Conservation (phyloP, 345 rosid species). For the Linum usitatissimum region DNA sequence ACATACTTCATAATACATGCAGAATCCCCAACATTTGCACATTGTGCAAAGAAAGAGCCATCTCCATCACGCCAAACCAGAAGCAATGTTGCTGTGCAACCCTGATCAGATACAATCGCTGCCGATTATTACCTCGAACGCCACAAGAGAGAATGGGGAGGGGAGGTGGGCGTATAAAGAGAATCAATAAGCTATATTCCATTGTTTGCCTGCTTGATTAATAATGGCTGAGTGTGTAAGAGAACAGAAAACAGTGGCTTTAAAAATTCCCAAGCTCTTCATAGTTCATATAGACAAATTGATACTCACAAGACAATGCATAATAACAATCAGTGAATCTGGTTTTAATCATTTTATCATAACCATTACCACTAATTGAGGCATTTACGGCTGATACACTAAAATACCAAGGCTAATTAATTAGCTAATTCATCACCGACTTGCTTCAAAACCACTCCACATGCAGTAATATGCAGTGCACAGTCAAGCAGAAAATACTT, state of each 20-base stretch:
- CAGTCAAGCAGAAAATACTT: too few relatives aligned
- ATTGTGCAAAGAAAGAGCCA: constrained; percentile 55
- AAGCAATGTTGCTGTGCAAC: constrained; percentile 91
- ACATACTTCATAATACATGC: constrained; percentile 78
- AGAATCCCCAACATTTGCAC: constrained; percentile 96
- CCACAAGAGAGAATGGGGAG: not conserved
- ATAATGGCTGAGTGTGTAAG: not conserved
- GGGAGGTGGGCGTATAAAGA: not conserved
- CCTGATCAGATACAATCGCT: constrained; percentile 35
- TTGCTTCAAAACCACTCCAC: too few relatives aligned
- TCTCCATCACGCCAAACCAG: constrained; percentile 61
- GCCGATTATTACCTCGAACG: not conserved
- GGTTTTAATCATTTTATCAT: too few relatives aligned
- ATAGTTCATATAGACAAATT: too few relatives aligned
- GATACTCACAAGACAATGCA: too few relatives aligned
- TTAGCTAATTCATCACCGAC: too few relatives aligned
- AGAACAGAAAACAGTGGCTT: not conserved
- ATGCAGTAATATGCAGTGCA: too few relatives aligned
- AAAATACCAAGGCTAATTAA: too few relatives aligned
- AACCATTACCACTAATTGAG: too few relatives aligned
- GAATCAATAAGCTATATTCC: not conserved
- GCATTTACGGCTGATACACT: too few relatives aligned
- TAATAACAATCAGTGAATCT: too few relatives aligned
- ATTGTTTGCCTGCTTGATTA: not conserved
- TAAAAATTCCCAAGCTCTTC: not conserved